phyloP scores from a whole-genome alignment of 176 grass and related monocot species.

The Aegilops umbellulata region DNA sequence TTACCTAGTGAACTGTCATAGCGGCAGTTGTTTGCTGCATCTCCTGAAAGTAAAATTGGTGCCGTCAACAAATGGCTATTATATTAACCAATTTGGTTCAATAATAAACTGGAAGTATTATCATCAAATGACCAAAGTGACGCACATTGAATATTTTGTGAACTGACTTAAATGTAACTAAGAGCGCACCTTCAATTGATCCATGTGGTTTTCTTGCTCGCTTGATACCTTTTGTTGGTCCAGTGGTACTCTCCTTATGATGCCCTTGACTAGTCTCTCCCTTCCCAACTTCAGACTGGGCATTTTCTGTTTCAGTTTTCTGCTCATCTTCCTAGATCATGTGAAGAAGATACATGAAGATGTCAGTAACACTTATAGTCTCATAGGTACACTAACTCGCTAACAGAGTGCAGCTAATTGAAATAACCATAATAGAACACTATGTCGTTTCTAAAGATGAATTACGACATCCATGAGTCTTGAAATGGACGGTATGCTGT shows the following conservation, averaged over 20 bases:
- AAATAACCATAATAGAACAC: background rate
- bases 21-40: slow-evolving; percentile 51
- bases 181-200: slow-evolving; percentile 41
- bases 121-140: slow-evolving; percentile 11
- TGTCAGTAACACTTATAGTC: slow-evolving; percentile 1
- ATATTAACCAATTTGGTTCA: background rate
- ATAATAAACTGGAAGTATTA: background rate
- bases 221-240: slow-evolving; percentile 40
- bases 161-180: slow-evolving; percentile 10
- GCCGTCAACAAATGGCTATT: slow-evolving; percentile 5
- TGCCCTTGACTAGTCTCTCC: slow-evolving; percentile 29
- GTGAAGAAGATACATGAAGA: background rate
- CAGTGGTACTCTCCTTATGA: slow-evolving; percentile 41
- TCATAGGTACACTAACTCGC: background rate
- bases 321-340: slow-evolving; percentile 47
- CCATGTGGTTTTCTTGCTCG: slow-evolving; percentile 35
- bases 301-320: slow-evolving; percentile 38
- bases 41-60: slow-evolving; percentile 59
- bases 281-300: slow-evolving; percentile 36
- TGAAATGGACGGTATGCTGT: background rate
- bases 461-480: background rate
- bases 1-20: slow-evolving; percentile 92
- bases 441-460: background rate
- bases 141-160: background rate
- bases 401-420: slow-evolving; percentile 6